These are phyloP conservation scores for Fusarium oxysporum DNA, from an alignment of 2,329 filamentous ascomycete genomes.

Conservation along the genomic window DNA sequence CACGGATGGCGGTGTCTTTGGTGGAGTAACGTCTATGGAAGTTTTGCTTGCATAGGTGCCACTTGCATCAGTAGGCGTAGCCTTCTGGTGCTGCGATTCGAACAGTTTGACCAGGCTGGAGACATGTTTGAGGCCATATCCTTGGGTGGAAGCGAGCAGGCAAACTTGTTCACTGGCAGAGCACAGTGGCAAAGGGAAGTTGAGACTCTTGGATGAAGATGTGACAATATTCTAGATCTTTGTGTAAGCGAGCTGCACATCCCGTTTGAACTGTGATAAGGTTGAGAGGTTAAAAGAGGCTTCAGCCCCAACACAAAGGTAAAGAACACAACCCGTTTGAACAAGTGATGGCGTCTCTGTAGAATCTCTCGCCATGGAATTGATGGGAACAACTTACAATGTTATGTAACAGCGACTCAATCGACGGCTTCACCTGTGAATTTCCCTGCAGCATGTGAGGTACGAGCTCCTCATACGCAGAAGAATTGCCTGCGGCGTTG, in stretches of 20 bases:
- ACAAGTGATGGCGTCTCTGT: fast-evolving
- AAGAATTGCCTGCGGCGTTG: not conserved
- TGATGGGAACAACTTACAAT: not conserved
- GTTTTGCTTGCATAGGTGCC: fast-evolving
- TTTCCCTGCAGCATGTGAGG: not conserved
- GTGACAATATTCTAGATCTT: not conserved
- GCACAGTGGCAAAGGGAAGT: not conserved
- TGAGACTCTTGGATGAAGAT: not conserved
- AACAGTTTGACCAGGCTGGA: not conserved
- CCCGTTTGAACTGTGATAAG: fast-evolving
- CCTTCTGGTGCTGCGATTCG: fast-evolving
- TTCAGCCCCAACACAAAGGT: too few relatives aligned
- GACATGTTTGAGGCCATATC: not conserved
- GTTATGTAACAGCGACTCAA: not conserved
- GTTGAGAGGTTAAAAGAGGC: too few relatives aligned
- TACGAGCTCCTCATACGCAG: not conserved
- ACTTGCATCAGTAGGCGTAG: fast-evolving
- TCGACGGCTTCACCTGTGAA: fast-evolving
- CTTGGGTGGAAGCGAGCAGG: not conserved
- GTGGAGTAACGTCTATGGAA: fast-evolving
- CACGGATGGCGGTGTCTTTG: not conserved
- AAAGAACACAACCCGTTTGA: fast-evolving
- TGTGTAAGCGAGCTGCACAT: not conserved
- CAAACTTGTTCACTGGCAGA: not conserved
- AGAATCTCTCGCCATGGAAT: not conserved